Percentiles rank a stretch among this genome's conserved stretches.
phyloP scores from a whole-genome alignment of 2,329 filamentous ascomycete genomes.

The Nemania diffusa region DNA sequence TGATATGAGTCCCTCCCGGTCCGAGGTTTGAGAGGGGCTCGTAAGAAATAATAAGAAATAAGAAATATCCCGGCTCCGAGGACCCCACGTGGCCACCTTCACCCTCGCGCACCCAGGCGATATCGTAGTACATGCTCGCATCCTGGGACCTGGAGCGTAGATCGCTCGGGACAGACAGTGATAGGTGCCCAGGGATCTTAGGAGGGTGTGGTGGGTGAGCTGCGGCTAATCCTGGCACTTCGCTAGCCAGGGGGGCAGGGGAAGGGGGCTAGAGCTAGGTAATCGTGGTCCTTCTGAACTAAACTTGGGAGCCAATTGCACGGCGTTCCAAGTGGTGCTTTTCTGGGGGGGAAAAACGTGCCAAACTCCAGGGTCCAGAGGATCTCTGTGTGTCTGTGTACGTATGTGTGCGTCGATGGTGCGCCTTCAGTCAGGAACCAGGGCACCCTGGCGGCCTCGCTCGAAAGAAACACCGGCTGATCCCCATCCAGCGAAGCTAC shows the following conservation, averaged over 20 bases:
- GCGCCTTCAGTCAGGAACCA: background rate
- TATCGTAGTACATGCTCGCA: background rate
- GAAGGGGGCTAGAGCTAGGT: background rate
- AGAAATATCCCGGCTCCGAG: slow-evolving; percentile 12
- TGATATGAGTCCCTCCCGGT: slow-evolving; percentile 22
- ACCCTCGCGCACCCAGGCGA: background rate
- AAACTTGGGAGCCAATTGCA: slow-evolving; percentile 15
- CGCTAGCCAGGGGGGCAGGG: no score
- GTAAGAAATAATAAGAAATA: no score
- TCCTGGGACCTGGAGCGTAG: slow-evolving; percentile 23
- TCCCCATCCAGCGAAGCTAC: background rate
- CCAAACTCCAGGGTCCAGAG: slow-evolving; percentile 16
- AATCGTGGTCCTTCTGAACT: slow-evolving; percentile 17
- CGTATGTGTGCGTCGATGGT: no score
- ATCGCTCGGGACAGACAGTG: slow-evolving; percentile 19
- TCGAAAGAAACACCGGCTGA: slow-evolving; percentile 3
- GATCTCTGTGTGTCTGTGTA: background rate
- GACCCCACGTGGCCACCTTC: slow-evolving; percentile 32
- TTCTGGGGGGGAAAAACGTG: slow-evolving; percentile 5
- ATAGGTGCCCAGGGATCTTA: slow-evolving; percentile 9
- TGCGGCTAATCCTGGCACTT: slow-evolving; percentile 13
- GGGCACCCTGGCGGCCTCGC: slow-evolving; percentile 1
- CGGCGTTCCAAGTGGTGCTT: slow-evolving; percentile 11
- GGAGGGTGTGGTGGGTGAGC: background rate
- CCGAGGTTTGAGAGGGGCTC: slow-evolving; percentile 10